Conservation (phyloP, 176 grass and related monocot genomes). For the Carex cristatella region DNA sequence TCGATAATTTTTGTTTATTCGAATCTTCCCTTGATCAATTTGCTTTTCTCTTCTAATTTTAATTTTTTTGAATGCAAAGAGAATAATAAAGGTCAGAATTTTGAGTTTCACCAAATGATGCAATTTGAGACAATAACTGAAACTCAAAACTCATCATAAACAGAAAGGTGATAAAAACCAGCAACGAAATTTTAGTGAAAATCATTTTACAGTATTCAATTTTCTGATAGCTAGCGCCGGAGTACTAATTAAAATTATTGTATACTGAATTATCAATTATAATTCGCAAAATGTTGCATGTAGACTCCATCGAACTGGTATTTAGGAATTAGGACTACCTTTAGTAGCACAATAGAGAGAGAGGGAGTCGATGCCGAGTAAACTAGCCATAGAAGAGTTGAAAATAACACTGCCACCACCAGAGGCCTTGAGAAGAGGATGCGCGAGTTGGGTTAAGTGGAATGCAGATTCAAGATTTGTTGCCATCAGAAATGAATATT, state of each 20-base stretch:
- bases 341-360: conserved; percentile 27
- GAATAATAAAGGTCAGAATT: too few species aligned
- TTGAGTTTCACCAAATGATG: background rate
- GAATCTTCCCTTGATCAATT: background rate
- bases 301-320: background rate
- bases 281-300: background rate
- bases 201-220: background rate
- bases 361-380: background rate
- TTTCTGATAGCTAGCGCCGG: background rate
- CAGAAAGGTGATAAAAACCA: too few species aligned
- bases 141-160: too few species aligned
- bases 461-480: conserved; percentile 45
- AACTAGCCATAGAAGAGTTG: conserved; percentile 21
- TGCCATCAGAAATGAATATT: conserved; percentile 27
- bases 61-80: too few species aligned
- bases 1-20: background rate
- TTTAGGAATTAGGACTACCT: background rate
- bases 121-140: background rate
- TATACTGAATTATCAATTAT: background rate
- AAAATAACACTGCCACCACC: conserved; percentile 27
- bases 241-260: background rate
- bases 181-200: background rate
- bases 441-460: conserved; percentile 30
- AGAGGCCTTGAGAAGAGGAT: conserved; percentile 24
- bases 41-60: background rate